A percentile compares a stretch with the other conserved stretches of the same genome.
phyloP scores from a whole-genome alignment of 768 basidiomycete species.

The Chiua virens region DNA sequence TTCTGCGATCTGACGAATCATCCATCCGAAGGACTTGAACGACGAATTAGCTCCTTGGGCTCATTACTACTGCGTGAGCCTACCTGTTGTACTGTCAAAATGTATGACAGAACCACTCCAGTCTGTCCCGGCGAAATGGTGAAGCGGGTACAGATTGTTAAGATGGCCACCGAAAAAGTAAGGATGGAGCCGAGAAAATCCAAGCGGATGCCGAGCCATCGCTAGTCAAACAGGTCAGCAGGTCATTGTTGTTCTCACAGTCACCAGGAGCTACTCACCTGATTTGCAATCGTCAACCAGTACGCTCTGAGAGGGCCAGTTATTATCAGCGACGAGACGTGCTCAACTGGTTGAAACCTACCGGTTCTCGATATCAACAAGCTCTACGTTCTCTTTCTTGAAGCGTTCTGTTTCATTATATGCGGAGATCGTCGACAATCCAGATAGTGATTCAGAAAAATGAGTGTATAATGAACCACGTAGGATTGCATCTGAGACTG shows the following conservation, averaged over 20 bases:
- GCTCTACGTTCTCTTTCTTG: conserved; percentile 64
- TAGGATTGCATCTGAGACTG: conserved; percentile 65
- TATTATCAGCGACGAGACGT: background rate
- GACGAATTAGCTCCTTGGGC: background rate
- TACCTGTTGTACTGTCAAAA: conserved; percentile 74
- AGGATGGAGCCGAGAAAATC: conserved; percentile 76
- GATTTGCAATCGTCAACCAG: conserved; percentile 83
- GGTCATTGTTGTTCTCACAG: too few relatives aligned
- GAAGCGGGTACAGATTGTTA: conserved; percentile 73
- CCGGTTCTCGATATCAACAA: conserved; percentile 87
- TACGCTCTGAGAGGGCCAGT: conserved; percentile 53
- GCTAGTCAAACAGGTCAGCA: conserved; percentile 32
- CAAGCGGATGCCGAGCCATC: conserved; percentile 89
- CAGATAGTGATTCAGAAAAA: conserved; percentile 88
- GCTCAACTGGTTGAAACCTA: conserved; percentile 21
- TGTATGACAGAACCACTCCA: conserved; percentile 75
- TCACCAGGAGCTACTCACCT: conserved; percentile 38
- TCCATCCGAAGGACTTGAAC: conserved; percentile 63
- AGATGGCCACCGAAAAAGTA: conserved; percentile 76
- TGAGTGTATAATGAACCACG: conserved; percentile 87
- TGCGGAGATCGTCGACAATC: conserved; percentile 84
- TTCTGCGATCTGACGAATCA: conserved; percentile 80
- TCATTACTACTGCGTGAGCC: background rate
- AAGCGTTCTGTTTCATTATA: conserved; percentile 83
- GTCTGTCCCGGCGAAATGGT: conserved; percentile 79